Evolutionary conservation across 495 filamentous ascomycete species (phyloP).

Genomic region (Penicillium diatomitis): DNA sequence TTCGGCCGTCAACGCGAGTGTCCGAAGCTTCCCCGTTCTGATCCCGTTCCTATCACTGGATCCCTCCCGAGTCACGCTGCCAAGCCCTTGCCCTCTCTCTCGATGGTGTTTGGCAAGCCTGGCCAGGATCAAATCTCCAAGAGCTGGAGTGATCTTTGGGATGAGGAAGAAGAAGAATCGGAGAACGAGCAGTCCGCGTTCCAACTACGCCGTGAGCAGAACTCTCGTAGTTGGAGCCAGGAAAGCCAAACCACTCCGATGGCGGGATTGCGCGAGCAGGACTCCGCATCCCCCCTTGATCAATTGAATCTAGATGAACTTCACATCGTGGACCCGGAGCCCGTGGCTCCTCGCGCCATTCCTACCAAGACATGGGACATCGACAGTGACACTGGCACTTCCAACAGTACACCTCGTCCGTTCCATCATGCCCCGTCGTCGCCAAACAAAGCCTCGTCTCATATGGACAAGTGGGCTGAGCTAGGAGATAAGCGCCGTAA

Average conservation of each 20-base stretch:
- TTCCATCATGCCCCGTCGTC: conserved; percentile 38
- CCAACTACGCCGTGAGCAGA: conserved; percentile 58
- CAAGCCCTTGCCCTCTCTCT: conserved; percentile 56
- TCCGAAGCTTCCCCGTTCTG: conserved; percentile 35
- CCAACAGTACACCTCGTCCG: conserved; percentile 46
- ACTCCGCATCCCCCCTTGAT: conserved; percentile 42
- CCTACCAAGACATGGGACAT: conserved; percentile 41
- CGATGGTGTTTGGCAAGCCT: conserved; percentile 69
- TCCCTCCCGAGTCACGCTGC: conserved; percentile 68
- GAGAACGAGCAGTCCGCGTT: conserved; percentile 48
- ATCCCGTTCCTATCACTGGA: conserved; percentile 56
- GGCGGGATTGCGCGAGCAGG: conserved; percentile 32
- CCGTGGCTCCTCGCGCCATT: conserved; percentile 20
- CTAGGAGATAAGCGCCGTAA: conserved; percentile 73
- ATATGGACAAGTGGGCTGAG: conserved; percentile 78
- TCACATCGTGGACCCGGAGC: conserved; percentile 8
- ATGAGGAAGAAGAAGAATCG: conserved; percentile 61
- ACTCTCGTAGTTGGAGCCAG: conserved; percentile 73
- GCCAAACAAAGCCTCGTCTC: conserved; percentile 34
- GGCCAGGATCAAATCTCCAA: conserved; percentile 67
- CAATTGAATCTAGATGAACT: background rate
- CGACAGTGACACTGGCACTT: conserved; percentile 54
- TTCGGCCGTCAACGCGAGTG: conserved; percentile 28
- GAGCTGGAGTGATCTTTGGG: conserved; percentile 96
- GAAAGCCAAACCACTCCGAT: conserved; percentile 47